Base-by-base conservation (phyloP, 306 rosid species). In the Vachellia pachyceras region DNA sequence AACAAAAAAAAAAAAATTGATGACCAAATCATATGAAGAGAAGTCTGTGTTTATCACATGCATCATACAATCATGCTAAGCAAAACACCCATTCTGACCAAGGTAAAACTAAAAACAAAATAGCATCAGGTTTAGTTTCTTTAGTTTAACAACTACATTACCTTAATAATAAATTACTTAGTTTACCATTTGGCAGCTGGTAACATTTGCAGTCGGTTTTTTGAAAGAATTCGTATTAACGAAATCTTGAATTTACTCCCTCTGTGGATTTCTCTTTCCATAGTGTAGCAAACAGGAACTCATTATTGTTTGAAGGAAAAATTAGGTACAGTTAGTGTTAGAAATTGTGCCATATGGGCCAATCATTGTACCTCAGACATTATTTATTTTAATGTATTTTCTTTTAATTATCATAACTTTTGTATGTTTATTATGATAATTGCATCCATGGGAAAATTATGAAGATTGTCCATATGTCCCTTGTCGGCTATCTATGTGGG, bases 1-100 rank as follows among this genome's bases (percentile, higher is more conserved):
- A n/a, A n/a, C n/a, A 22, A 80, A 73, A 63, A 77, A 69, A 50
- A 69, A 73, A 40, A 36, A 66, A 14, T 37, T 77, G 41, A 77
- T 41, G 6, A 58, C 52, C 22, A 65, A 77, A 23, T 18, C 45
- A 71, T 72, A 58, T 63, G 76, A 54, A 70, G 76, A 65, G 12
- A 72, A 80, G 49, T 23, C 4, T 11, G 12, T 8, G 49, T n/a
- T 5, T 39, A 55, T 12, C 37, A 73, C 75, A 33, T 36, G n/a
- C 4, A 23, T 22, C 65, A 58, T 3, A 22, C 0, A 23, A 49
- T 37, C 67, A 50, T 54, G 41, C 69, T 20, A 50, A 49, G 76
- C 63, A 47, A 23, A 50, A 66, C 68, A 40, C 13, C 46, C 61
- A 10, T 18, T 23, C 69, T 25, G 52, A 58, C 77, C 17, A 54